Percentiles rank a stretch among this genome's conserved stretches.
These are phyloP conservation scores for Botrytis deweyae DNA, from an alignment of 2,329 filamentous ascomycete genomes.

Conservation along the genomic window DNA sequence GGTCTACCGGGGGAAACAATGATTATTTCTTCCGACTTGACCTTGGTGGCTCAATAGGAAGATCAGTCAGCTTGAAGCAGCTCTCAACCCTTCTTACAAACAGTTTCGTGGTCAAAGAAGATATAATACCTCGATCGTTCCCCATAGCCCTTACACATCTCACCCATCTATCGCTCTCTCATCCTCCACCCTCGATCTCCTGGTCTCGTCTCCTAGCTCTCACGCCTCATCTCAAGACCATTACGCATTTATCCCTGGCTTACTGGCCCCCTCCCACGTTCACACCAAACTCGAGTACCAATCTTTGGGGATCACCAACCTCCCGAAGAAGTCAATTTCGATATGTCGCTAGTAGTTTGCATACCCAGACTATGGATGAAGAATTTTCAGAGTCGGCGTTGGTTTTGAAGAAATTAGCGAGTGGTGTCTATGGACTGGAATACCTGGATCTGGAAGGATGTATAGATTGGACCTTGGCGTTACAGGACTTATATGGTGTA, in stretches of 20 bases:
- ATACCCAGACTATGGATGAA: conserved; percentile 57
- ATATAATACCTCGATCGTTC: conserved; percentile 26
- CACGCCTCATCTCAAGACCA: conserved; percentile 50
- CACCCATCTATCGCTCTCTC: conserved; percentile 59
- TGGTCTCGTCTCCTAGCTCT: conserved; percentile 60
- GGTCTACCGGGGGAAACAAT: conserved; percentile 40
- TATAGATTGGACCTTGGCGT: conserved; percentile 47
- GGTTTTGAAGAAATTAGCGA: conserved; percentile 55
- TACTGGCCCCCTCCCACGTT: conserved; percentile 61
- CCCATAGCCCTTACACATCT: conserved; percentile 50
- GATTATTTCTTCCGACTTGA: conserved; percentile 54
- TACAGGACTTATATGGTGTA: conserved; percentile 23
- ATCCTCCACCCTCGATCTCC: conserved; percentile 44
- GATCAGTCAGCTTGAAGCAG: conserved; percentile 52
- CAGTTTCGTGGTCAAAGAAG: conserved; percentile 16
- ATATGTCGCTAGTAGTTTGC: conserved; percentile 56
- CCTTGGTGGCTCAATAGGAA: conserved; percentile 52
- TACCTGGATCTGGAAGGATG: conserved; percentile 63
- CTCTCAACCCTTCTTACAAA: conserved; percentile 39
- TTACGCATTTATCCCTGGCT: conserved; percentile 62
- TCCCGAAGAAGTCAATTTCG: conserved; percentile 44
- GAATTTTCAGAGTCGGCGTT: conserved; percentile 61
- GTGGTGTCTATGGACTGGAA: conserved; percentile 56
- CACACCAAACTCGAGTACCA: conserved; percentile 53
- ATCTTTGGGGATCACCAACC: conserved; percentile 47